Conservation (phyloP, 805 yeast genomes). For the Priceomyces carsonii region DNA sequence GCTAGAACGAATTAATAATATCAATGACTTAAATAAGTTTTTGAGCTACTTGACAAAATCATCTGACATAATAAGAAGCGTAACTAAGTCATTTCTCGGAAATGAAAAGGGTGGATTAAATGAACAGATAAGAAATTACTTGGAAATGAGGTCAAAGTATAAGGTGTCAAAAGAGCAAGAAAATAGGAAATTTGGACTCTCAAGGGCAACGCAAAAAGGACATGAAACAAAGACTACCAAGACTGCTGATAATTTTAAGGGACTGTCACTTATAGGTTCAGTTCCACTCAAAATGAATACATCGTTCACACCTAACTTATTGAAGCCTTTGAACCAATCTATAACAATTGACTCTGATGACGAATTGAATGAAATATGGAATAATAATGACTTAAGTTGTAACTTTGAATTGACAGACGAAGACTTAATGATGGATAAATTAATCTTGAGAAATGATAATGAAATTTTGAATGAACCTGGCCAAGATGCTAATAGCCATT, state of each 20-base stretch:
- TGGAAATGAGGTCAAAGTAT: constrained; percentile 20
- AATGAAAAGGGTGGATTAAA: constrained; percentile 16
- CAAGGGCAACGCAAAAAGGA: constrained; percentile 5
- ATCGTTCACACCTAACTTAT: constrained; percentile 13
- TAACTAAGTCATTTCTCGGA: constrained; percentile 28
- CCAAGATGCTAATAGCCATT: constrained; percentile 1
- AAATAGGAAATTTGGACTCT: constrained; percentile 6
- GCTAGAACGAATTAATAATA: constrained; percentile 38
- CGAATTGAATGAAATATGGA: constrained; percentile 7
- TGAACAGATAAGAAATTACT: constrained; percentile 23
- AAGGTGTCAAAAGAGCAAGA: constrained; percentile 12
- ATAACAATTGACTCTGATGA: constrained; percentile 11
- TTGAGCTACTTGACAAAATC: constrained; percentile 37
- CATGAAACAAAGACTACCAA: background rate
- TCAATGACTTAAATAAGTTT: constrained; percentile 42
- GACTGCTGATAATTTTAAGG: background rate
- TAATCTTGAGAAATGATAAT: constrained; percentile 8
- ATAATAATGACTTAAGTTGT: constrained; percentile 2
- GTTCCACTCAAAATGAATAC: constrained; percentile 4
- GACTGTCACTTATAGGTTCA: constrained; percentile 2
- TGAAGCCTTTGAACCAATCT: constrained; percentile 12
- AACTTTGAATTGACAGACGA: constrained; percentile 7
- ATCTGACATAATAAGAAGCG: constrained; percentile 39
- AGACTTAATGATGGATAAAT: constrained; percentile 6
- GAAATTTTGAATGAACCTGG: constrained; percentile 1